A percentile compares a stretch with the other conserved stretches of the same genome.
Evolutionary conservation across 345 rosid species (phyloP).

Genomic region (Rhodamnia rubescens): DNA sequence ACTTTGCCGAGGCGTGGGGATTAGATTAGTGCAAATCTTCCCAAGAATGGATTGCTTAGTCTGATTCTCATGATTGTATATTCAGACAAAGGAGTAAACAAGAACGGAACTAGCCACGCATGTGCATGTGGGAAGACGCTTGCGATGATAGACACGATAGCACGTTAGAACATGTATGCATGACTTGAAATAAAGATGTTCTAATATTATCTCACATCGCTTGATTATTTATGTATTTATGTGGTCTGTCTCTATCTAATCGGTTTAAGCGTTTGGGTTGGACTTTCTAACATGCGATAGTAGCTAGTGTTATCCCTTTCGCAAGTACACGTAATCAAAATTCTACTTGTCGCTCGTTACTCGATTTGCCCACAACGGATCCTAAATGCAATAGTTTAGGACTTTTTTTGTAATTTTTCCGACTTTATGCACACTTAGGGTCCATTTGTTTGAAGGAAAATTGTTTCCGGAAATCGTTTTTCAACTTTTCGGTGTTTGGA

Average conservation of each 20-base stretch:
- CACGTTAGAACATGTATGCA: neutral
- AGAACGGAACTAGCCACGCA: neutral
- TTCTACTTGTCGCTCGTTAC: no score
- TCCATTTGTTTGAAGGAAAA: neutral
- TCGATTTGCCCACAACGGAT: no score
- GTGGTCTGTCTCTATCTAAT: no score
- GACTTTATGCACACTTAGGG: neutral
- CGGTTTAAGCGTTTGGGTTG: no score
- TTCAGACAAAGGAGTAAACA: neutral
- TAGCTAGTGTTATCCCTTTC: no score
- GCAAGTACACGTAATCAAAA: no score
- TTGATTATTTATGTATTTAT: no score
- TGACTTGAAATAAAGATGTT: neutral
- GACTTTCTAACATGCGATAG: no score
- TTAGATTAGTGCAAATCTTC: neutral
- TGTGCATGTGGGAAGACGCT: neutral
- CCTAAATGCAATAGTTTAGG: no score
- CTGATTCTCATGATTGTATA: neutral
- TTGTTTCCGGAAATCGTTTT: neutral
- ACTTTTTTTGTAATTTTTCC: no score
- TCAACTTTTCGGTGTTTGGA: neutral
- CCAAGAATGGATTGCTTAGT: neutral
- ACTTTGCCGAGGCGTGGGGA: neutral
- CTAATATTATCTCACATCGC: no score
- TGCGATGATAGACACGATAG: neutral